These are phyloP conservation scores for Citeromyces hawaiiensis DNA, from an alignment of 1,139 yeast genomes.

Conservation along the genomic window DNA sequence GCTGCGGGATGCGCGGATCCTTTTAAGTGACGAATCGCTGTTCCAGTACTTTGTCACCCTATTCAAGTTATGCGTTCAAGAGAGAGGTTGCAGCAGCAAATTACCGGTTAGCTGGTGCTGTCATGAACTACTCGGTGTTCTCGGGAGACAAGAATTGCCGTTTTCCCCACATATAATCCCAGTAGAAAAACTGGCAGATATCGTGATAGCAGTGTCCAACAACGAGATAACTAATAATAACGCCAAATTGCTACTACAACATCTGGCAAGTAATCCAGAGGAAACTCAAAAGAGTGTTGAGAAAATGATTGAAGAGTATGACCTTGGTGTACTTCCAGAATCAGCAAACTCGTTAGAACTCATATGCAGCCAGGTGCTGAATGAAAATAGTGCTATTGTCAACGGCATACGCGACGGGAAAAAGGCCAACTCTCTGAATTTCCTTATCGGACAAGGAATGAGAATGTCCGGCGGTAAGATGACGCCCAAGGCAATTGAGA, in stretches of 20 bases:
- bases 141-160: slow-evolving; percentile 34
- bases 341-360: slow-evolving; percentile 4
- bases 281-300: slow-evolving; percentile 19
- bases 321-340: slow-evolving; percentile 28
- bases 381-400: slow-evolving; percentile 38
- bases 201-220: slow-evolving; percentile 25
- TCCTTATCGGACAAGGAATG: slow-evolving; percentile 79
- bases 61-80: slow-evolving; percentile 12
- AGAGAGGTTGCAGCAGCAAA: slow-evolving; percentile 16
- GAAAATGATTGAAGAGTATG: slow-evolving; percentile 39
- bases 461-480: slow-evolving; percentile 57
- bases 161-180: slow-evolving; percentile 25
- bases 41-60: slow-evolving; percentile 40
- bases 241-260: slow-evolving; percentile 50
- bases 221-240: slow-evolving; percentile 37
- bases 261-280: slow-evolving; percentile 36
- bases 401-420: slow-evolving; percentile 44
- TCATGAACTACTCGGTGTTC: slow-evolving; percentile 66
- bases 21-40: slow-evolving; percentile 32
- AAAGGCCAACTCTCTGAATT: slow-evolving; percentile 51
- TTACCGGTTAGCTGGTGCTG: slow-evolving; percentile 71
- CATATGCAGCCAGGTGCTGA: slow-evolving; percentile 27
- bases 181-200: slow-evolving; percentile 23
- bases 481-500: slow-evolving; percentile 33
- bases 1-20: slow-evolving; percentile 57